Percentiles rank a stretch among this genome's conserved stretches.
Conservation (phyloP, 164 flowering plant genomes). For the Buxus sempervirens region DNA sequence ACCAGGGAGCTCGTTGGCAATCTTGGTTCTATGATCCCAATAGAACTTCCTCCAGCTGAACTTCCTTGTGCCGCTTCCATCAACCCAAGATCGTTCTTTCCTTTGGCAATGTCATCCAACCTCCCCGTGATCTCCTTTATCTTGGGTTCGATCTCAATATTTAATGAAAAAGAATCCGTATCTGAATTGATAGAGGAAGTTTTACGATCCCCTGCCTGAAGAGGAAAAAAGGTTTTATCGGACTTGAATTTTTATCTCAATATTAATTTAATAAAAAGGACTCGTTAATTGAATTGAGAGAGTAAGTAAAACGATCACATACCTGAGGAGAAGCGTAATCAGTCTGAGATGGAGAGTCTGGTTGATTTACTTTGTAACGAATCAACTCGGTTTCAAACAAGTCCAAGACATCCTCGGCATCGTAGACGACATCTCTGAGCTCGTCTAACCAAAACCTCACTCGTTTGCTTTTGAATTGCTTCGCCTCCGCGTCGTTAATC, state of each 20-base stretch:
- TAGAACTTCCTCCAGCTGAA: background rate
- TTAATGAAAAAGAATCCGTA: no score
- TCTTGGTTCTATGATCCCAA: background rate
- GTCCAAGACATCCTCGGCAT: background rate
- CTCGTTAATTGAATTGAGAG: no score
- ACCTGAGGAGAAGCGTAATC: background rate
- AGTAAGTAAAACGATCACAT: background rate
- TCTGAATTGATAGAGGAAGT: background rate
- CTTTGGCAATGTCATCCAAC: slow-evolving; percentile 3
- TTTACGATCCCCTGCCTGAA: no score
- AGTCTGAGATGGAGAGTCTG: background rate
- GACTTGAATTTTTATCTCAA: no score
- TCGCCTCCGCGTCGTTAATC: background rate
- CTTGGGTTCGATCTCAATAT: background rate
- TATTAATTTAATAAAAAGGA: no score
- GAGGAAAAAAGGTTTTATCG: no score
- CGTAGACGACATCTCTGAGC: background rate
- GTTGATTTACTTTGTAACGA: background rate
- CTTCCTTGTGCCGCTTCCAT: background rate
- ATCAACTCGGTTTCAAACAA: background rate
- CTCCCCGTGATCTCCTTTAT: background rate
- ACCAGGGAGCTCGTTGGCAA: background rate
- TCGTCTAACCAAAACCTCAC: background rate
- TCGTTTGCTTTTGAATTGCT: background rate
- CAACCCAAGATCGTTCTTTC: background rate